Evolutionary conservation across 352 stramenopile genomes (phyloP).

Genomic region (Phytophthora lateralis): DNA sequence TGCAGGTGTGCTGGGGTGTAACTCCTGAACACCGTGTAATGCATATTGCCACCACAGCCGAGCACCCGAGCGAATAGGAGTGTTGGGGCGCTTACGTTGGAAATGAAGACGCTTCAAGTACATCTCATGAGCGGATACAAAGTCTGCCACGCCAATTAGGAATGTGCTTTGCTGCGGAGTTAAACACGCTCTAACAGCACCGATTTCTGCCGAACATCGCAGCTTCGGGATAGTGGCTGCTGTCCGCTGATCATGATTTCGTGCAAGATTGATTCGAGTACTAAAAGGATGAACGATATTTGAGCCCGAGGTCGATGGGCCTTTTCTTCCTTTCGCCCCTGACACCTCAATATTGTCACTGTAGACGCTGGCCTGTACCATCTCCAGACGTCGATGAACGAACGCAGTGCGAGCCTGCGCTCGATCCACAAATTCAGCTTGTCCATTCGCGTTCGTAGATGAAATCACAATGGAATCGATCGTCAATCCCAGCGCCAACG

Average conservation of each 20-base stretch:
- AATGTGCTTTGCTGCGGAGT: conserved; percentile 81
- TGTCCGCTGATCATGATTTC: conserved; percentile 79
- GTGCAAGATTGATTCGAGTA: conserved; percentile 73
- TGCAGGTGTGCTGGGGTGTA: conserved; percentile 38
- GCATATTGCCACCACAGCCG: conserved; percentile 84
- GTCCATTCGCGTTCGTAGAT: conserved; percentile 84
- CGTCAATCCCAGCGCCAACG: conserved; percentile 70
- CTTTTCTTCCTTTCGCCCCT: conserved; percentile 7
- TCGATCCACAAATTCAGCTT: conserved; percentile 80
- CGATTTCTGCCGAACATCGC: conserved; percentile 72
- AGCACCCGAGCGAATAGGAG: conserved; percentile 52
- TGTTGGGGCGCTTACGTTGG: conserved; percentile 60
- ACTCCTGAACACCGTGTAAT: conserved; percentile 64
- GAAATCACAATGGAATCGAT: conserved; percentile 75
- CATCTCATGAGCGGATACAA: conserved; percentile 78
- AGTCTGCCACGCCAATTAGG: conserved; percentile 77
- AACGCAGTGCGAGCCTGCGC: conserved; percentile 80
- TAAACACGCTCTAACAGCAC: conserved; percentile 67
- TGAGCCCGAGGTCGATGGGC: conserved; percentile 28
- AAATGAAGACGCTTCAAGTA: conserved; percentile 87
- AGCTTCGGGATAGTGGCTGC: conserved; percentile 70
- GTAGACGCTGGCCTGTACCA: conserved; percentile 66
- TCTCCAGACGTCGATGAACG: conserved; percentile 75
- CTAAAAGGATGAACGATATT: conserved; percentile 84
- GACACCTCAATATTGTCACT: conserved; percentile 49